Conservation (phyloP, 2,329 filamentous ascomycete genomes). For the Zymoseptoria crescenta region DNA sequence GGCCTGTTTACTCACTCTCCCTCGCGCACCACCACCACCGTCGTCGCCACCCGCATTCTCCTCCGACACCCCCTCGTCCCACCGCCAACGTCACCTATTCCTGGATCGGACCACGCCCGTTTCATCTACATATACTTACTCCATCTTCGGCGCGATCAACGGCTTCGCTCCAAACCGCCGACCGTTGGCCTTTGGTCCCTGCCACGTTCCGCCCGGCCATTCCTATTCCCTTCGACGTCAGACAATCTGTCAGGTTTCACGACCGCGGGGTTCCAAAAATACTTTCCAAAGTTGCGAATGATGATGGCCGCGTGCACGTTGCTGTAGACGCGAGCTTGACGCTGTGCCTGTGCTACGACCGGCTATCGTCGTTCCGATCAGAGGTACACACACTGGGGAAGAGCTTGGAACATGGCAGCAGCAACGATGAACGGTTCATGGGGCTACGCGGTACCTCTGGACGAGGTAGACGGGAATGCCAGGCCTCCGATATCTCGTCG, state of each 20-base stretch:
- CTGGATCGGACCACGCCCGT: background rate
- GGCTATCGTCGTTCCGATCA: background rate
- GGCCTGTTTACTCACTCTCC: background rate
- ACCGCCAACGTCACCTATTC: background rate
- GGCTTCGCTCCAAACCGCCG: background rate
- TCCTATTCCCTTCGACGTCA: background rate
- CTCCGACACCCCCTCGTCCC: background rate
- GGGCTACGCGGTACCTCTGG: constrained; percentile 18
- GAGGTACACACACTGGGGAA: background rate
- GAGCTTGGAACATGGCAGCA: constrained; percentile 1
- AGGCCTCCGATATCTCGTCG: constrained; percentile 2
- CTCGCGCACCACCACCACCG: background rate
- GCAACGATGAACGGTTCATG: constrained; percentile 13
- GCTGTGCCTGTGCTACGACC: background rate
- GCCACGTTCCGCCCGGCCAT: background rate
- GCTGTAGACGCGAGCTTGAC: background rate
- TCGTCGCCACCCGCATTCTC: background rate
- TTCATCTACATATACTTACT: too few species aligned
- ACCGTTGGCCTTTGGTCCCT: background rate
- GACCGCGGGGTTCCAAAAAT: background rate
- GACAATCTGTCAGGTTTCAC: background rate
- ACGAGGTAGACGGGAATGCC: constrained; percentile 17
- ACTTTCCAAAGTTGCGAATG: background rate
- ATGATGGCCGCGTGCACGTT: background rate
- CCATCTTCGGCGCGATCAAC: background rate